Base-by-base conservation (phyloP, 2,329 filamentous ascomycete genomes). In the Rhynchosporium graminicola region DNA sequence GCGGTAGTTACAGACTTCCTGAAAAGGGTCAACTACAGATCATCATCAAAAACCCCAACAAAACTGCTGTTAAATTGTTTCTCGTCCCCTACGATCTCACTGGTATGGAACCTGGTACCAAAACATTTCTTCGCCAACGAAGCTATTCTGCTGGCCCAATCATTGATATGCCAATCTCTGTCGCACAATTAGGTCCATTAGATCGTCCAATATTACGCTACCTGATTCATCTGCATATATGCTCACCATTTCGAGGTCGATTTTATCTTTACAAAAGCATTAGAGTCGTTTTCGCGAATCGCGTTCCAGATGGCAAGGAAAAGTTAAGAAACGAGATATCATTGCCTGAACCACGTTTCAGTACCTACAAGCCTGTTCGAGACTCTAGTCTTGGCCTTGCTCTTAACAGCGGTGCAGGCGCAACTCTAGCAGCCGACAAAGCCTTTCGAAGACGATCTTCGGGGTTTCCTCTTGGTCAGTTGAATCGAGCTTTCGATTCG, bases 31-130 rank as follows among this genome's bases (percentile, higher is more conserved):
- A 98, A 76, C 80, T 99, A 13, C 95, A 99, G 71, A 96, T 99
- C 67, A 89, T 99, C 65, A 91, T 99, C 74, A 98, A 98, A 75
- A 99, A 98, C 71, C 94, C 93, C 15, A 97, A 98, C 78, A 98
- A 98, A 74, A 98, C 95, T 3, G 95, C 95, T 0, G 94, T 98
- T 60, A 98, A 99, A 75, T 80, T 99, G 0, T 98, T 98, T 70
- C 82, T 98, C 29, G 86, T 99, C 2, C 95, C 94, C 0, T 99
- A 98, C 70, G 92, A 98, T 73, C 80, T 99, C 1, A 83, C 86
- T 0, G 94, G 92, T 57, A 99, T 99, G 94, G 89, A 95, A 65
- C 85, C 92, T 0, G 92, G 92, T 0, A 96, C 92, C 15, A 98
- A 98, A 76, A 99, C 95, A 0, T 98, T 98, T 70, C 89, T 99